These are phyloP conservation scores for Hypoxylon intermedium DNA, from an alignment of 495 filamentous ascomycete genomes.

Conservation along the genomic window DNA sequence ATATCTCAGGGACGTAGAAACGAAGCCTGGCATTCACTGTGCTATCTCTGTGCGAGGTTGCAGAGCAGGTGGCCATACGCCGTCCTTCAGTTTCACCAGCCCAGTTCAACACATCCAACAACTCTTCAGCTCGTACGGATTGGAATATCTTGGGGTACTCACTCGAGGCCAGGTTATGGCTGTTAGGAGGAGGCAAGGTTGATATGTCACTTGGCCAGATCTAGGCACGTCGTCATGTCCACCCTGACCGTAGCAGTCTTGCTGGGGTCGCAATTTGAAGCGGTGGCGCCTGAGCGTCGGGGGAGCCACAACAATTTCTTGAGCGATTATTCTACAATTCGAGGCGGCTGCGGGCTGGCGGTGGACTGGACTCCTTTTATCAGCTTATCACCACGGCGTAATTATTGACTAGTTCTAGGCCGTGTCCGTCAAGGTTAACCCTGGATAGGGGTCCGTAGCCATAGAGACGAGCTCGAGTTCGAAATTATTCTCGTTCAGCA, in stretches of 20 bases:
- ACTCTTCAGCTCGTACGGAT: too few species aligned
- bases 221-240: neutral
- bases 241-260: constrained; percentile 7
- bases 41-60: constrained; percentile 11
- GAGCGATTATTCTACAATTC: constrained; percentile 1
- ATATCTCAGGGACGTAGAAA: neutral
- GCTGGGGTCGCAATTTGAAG: constrained; percentile 19
- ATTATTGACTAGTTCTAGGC: constrained; percentile 5
- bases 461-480: constrained; percentile 8
- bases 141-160: too few species aligned
- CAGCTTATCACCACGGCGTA: neutral
- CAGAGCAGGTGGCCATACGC: constrained; percentile 11
- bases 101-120: constrained; percentile 1
- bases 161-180: neutral
- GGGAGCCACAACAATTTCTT: constrained; percentile 20
- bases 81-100: constrained; percentile 22
- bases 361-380: constrained; percentile 6
- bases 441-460: neutral
- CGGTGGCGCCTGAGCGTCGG: neutral
- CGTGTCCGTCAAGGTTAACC: neutral
- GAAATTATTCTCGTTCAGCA: too few species aligned
- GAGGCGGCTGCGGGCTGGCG: too few species aligned
- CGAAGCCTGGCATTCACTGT: neutral
- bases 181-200: constrained; percentile 13
- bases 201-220: constrained; percentile 2